Conservation (phyloP, 352 stramenopile genomes). For the Blastocystis sp. region DNA sequence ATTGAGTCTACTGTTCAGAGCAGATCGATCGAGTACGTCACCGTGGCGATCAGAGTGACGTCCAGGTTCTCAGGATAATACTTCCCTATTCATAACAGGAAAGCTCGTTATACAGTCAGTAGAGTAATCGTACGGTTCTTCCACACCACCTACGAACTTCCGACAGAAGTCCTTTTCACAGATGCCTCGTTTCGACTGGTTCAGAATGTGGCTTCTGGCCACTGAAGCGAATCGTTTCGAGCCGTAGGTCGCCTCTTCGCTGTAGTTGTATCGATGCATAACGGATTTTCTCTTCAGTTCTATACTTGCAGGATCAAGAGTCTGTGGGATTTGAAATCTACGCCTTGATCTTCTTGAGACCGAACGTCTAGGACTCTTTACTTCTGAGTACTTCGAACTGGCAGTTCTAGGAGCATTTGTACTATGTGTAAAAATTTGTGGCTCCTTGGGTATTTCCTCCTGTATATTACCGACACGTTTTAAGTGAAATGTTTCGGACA, state of each 20-base stretch:
- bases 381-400: background rate
- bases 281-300: background rate
- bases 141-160: background rate
- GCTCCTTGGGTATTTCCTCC: background rate
- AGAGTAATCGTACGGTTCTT: background rate
- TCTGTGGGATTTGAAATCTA: background rate
- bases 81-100: background rate
- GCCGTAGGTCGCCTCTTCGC: background rate
- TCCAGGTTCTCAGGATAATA: constrained; percentile 11
- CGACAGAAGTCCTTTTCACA: background rate
- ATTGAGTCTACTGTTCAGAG: background rate
- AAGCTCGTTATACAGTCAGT: background rate
- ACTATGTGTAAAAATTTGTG: background rate
- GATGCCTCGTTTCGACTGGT: background rate
- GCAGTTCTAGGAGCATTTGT: background rate
- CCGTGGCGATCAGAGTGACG: constrained; percentile 23
- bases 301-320: background rate
- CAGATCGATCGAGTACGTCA: background rate
- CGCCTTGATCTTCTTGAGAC: background rate
- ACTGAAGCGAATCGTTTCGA: background rate
- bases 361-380: background rate
- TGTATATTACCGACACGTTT: background rate
- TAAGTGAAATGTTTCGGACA: background rate
- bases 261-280: background rate
- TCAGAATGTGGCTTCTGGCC: background rate